These are phyloP conservation scores for Penicillium canescens DNA, from an alignment of 495 filamentous ascomycete genomes.

Conservation along the genomic window DNA sequence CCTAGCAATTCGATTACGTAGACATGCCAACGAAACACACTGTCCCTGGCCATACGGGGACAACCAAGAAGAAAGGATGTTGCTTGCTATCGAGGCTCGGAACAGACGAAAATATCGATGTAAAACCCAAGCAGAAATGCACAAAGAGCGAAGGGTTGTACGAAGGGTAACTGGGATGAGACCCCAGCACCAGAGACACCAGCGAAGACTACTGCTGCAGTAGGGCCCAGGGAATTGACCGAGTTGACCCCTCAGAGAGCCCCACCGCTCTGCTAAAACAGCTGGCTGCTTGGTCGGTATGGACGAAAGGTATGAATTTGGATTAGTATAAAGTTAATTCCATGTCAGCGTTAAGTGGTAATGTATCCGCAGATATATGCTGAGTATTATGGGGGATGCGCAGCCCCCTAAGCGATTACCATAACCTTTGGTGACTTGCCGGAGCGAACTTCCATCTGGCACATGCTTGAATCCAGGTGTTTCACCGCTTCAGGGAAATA, in stretches of 20 bases:
- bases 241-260: no score
- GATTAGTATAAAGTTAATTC: no score
- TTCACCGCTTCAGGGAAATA: no score
- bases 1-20: not conserved
- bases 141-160: not conserved
- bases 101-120: no score
- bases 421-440: not conserved
- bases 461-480: no score
- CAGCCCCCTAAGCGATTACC: not conserved
- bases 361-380: not conserved
- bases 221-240: not conserved
- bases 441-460: no score
- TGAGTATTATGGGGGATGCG: not conserved
- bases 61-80: not conserved
- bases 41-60: not conserved
- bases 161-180: not conserved
- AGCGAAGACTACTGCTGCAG: not conserved
- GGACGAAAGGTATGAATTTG: no score
- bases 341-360: not conserved
- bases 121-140: no score
- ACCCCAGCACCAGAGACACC: no score
- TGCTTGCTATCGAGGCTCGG: no score
- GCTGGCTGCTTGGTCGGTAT: not conserved
- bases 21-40: no score
- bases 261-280: not conserved